Evolutionary conservation across 495 filamentous ascomycete species (phyloP), one percentile per base, ranked within the genome.

Genomic region (Neurospora discreta): DNA sequence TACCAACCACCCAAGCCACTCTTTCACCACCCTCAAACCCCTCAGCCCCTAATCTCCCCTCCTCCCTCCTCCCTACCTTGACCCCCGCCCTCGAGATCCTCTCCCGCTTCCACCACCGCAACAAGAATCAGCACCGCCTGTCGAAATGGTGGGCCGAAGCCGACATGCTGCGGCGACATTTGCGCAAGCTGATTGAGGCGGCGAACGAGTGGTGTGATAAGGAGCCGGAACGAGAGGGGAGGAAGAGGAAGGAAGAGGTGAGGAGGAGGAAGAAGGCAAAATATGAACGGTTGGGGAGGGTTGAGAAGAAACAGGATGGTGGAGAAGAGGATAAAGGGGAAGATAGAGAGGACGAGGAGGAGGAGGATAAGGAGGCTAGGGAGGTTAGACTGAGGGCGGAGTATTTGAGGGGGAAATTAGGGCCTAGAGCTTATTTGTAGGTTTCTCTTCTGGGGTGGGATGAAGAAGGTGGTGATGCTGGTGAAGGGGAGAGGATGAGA

Each of bases 41-140:
- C 38, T 38, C 52, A 60, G 15, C 16, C 39, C 9, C 52, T 15
- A 60, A 16, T 15, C 1, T 0, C 13, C 52, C 52, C 52, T 60
- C 23, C 2, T 18, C 52, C 15, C 52, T 65, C 52, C 52, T 65
- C 6, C 52, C 52, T 26, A 65, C 72, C 36, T 74, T 82, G 44
- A 38, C 42, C 11, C 70, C 80, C 1, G 71, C 75, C n/a, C 73
- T 77, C 69, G 69, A 75, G 20, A 74, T 89, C 23, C 87, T 96
- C 46, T 83, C 88, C 70, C 81, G 91, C 75, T 82, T 93, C 68
- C 87, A 87, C 75, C 90, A 93, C 79, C 91, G 91, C 77, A 94
- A 94, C 81, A 90, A 89, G 75, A 95, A 95, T 80, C 92, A 95
- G 80, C 92, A 95, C 78, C 87, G 87, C 43, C 81, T 82, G 43